Conservation (phyloP, 495 filamentous ascomycete genomes). For the Lasiosphaeria hispida region DNA sequence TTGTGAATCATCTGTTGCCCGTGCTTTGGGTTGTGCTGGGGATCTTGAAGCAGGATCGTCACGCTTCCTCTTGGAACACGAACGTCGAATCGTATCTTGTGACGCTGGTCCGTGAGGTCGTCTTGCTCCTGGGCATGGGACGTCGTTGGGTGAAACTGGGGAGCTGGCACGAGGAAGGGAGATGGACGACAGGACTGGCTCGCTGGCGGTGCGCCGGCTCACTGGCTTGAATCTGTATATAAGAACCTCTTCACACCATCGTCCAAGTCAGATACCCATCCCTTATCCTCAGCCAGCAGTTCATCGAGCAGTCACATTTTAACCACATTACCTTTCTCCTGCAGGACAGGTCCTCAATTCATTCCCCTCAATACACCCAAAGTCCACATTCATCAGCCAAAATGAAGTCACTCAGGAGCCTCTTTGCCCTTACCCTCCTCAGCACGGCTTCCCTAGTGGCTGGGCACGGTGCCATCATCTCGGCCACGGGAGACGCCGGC, state of each 20-base stretch:
- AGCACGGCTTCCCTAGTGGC: conserved; percentile 36
- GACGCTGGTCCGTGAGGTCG: too few relatives aligned
- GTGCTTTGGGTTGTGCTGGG: too few relatives aligned
- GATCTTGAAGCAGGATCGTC: too few relatives aligned
- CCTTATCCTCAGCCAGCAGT: background rate
- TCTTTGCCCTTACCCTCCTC: conserved; percentile 33
- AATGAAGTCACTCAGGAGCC: conserved; percentile 20
- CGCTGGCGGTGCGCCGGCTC: too few relatives aligned
- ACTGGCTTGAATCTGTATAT: too few relatives aligned
- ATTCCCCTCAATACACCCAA: conserved; percentile 11
- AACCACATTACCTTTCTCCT: conserved; percentile 18
- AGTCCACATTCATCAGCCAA: conserved; percentile 29
- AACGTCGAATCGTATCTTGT: too few relatives aligned
- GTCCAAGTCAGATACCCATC: background rate
- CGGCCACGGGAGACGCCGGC: conserved; percentile 47
- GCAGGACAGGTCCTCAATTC: conserved; percentile 32
- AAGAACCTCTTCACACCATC: background rate
- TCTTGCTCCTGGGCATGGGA: too few relatives aligned
- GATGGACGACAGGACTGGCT: too few relatives aligned
- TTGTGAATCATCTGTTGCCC: background rate
- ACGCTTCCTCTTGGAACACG: too few relatives aligned
- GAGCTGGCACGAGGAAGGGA: too few relatives aligned
- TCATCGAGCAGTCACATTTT: background rate
- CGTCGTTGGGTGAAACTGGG: too few relatives aligned
- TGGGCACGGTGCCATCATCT: conserved; percentile 49